Evolutionary conservation across 257 asterid genomes (phyloP).

Genomic region (Solanum habrochaites): DNA sequence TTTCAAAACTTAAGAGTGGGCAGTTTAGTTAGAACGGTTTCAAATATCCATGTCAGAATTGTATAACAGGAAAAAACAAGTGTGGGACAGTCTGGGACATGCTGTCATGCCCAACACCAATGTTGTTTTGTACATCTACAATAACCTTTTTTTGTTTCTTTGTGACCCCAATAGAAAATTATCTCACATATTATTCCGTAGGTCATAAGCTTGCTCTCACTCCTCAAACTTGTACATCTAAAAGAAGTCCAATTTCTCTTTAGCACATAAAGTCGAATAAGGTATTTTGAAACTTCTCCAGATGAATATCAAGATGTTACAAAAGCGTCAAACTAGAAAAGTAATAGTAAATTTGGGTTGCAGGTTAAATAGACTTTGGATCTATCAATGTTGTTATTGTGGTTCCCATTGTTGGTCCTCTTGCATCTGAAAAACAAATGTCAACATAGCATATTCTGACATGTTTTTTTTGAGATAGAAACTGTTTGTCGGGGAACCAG

Average conservation of each 20-base stretch:
- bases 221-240: neutral
- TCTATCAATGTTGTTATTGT: neutral
- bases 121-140: neutral
- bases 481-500: neutral
- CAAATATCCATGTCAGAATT: neutral
- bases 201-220: neutral
- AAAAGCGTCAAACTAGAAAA: neutral
- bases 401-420: neutral
- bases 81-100: neutral
- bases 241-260: neutral
- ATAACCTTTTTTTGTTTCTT: neutral
- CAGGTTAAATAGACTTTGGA: neutral
- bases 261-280: neutral
- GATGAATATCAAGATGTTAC: neutral
- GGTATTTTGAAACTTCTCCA: neutral
- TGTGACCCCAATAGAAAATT: neutral
- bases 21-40: neutral
- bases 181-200: neutral
- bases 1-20: neutral
- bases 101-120: neutral
- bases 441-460: neutral
- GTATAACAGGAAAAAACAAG: neutral
- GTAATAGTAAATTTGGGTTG: neutral
- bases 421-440: neutral
- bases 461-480: too few relatives aligned